Evolutionary conservation across 202 grass and related monocot species (phyloP), one percentile per base, ranked within the genome.

Genomic region (Bolboschoenoplectus hybrid): DNA sequence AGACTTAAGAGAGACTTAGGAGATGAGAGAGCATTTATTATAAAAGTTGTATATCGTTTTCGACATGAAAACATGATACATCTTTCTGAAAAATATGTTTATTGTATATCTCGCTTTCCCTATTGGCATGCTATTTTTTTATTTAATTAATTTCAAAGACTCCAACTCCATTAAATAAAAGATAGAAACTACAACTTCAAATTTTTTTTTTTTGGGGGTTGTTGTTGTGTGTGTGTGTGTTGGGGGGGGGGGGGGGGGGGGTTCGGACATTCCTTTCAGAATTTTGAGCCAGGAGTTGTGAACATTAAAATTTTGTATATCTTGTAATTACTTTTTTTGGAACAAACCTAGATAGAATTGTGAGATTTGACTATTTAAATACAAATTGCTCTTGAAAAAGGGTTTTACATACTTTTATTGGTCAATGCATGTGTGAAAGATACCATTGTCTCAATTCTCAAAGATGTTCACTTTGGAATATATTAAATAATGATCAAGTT

Each of bases 401-500:
- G 9, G 14, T 58, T 79, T 39, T 26, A 26, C 26, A 26, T 26
- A 26, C 26, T 26, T 26, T 26, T 79, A 5, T 79, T 58, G 35
- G 36, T 80, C 36, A 41, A 80, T 60, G 52, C 52, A 41, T 13
- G 43, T 80, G 51, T 41, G 53, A 58, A 60, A 60, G 75, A 60
- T 60, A 60, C 5, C 53, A n/a, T 40, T 77, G 74, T 56, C 32
- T 77, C 50, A 56, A 57, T 13, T 56, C 32, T 77, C 50, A 56
- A 57, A 12, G 13, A 77, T 36, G 50, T 77, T 80, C 53, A 60
- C 75, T 60, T 60, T 58, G 35, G 2, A 60, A 9, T 38, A 9
- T 38, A n/a, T 60, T 7, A 41, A 80, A 80, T n/a, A 80, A 58
- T 58, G 14, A 41, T 19, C 53, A 43, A 19, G 35, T 80, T 58